Evolutionary conservation across 2,329 filamentous ascomycete genomes (phyloP), one percentile per base, ranked within the genome.

Genomic region (Aspergillus sp.): DNA sequence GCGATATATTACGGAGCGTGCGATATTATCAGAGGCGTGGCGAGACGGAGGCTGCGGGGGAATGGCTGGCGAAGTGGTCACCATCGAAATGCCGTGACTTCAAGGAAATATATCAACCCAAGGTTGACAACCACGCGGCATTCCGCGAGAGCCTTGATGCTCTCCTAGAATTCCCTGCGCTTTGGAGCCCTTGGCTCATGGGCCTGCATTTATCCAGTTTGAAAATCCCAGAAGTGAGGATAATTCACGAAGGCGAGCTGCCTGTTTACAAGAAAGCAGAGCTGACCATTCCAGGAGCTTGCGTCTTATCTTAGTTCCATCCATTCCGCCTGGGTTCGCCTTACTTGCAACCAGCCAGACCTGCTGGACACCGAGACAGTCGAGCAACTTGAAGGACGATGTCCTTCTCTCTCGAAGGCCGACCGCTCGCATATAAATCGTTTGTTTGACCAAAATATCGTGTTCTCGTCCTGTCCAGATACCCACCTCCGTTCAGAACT

Each of bases 51-150:
- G 25, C 50, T 13, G 53, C 57, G 14, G 25, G 44, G 6, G 53
- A 58, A 31, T 59, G 47, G 57, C 46, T 58, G 16, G 49, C 49
- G 44, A 58, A 21, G 49, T 59, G 45, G 55, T 56, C 53, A 23
- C 38, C 34, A 13, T 58, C 45, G 2, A 59, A 59, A 48, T 59
- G 45, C 31, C 38, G 49, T 10, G 57, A 59, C 16, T 59, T 59
- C 21, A 45, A 46, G 3, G 38, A 52, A 32, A 54, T 59, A 16
- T 58, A 56, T 23, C 14, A 54, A 13, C 46, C 40, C 4, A 55
- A 56, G n/a, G 25, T 32, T 16, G 51, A 45, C 17, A 14, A 43
- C 14, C 50, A 53, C 29, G n/a, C 14, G 9, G 3, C 4, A 36
- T 38, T 58, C 5, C 43, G 21, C n/a, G 21, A 49, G 4, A 49